Evolutionary conservation across 345 rosid genomes (phyloP).

Genomic region (Eucalyptus curtisii): DNA sequence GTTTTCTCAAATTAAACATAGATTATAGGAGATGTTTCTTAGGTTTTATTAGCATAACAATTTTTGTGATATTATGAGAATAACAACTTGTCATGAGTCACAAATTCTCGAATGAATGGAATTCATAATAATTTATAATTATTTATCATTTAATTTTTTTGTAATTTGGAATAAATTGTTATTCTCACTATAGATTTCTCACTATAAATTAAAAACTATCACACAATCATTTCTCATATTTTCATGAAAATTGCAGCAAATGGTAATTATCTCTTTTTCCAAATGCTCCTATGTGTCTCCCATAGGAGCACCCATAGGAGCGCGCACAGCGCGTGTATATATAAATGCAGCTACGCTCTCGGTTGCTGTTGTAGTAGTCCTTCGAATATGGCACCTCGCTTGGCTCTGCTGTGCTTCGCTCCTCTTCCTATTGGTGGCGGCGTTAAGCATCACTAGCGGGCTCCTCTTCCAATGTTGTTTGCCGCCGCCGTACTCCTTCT

Average conservation of each 20-base stretch:
- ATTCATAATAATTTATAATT: too few species aligned
- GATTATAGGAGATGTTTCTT: not conserved
- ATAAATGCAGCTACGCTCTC: not conserved
- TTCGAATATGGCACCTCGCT: not conserved
- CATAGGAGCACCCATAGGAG: too few species aligned
- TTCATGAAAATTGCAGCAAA: not conserved
- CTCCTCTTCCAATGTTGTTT: not conserved
- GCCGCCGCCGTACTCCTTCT: not conserved
- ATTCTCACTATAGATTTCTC: too few species aligned
- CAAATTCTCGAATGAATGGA: too few species aligned
- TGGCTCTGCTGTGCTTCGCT: not conserved
- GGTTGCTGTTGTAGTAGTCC: not conserved
- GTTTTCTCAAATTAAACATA: not conserved
- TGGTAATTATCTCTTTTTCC: not conserved
- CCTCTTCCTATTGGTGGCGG: not conserved
- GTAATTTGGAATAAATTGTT: too few species aligned
- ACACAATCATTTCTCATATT: too few species aligned
- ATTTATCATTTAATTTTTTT: too few species aligned
- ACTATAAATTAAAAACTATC: too few species aligned
- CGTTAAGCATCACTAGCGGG: not conserved
- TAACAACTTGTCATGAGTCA: accelerated
- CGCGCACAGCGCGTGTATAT: not conserved
- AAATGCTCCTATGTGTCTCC: not conserved
- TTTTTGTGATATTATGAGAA: accelerated
- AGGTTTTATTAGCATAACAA: too few species aligned